Conservation (phyloP, 768 basidiomycete genomes). For the Fibroporia radiculosa region DNA sequence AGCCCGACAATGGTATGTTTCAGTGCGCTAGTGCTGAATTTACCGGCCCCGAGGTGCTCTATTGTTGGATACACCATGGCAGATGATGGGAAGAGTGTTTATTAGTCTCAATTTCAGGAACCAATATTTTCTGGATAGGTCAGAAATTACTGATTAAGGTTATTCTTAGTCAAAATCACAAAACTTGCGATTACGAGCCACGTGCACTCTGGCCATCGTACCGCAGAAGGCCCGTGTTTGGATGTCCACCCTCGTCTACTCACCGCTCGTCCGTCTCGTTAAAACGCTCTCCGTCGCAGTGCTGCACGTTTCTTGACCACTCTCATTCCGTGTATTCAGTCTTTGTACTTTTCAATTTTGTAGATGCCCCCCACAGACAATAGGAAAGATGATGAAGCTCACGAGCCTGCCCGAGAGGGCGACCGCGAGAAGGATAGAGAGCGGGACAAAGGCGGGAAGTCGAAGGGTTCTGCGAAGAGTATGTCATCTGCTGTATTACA, state of each 20-base stretch:
- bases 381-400: conserved; percentile 12
- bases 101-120: no score
- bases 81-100: no score
- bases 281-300: not conserved
- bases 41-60: no score
- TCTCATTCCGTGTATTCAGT: not conserved
- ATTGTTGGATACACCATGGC: no score
- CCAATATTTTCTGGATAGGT: no score
- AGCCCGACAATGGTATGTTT: no score
- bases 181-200: not conserved
- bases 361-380: conserved; percentile 14
- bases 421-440: conserved; percentile 13
- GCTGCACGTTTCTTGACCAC: not conserved
- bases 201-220: not conserved
- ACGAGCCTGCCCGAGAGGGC: conserved; percentile 8
- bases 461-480: conserved; percentile 18
- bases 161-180: no score
- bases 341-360: not conserved
- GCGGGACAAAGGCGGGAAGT: conserved; percentile 14
- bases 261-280: conserved; percentile 1
- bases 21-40: no score
- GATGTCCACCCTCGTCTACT: conserved; percentile 1
- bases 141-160: no score
- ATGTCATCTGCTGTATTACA: not conserved
- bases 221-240: conserved; percentile 1